Evolutionary conservation across 139 green algal species (phyloP), one percentile per base, ranked within the genome.

Genomic region (Chlorella sp.): DNA sequence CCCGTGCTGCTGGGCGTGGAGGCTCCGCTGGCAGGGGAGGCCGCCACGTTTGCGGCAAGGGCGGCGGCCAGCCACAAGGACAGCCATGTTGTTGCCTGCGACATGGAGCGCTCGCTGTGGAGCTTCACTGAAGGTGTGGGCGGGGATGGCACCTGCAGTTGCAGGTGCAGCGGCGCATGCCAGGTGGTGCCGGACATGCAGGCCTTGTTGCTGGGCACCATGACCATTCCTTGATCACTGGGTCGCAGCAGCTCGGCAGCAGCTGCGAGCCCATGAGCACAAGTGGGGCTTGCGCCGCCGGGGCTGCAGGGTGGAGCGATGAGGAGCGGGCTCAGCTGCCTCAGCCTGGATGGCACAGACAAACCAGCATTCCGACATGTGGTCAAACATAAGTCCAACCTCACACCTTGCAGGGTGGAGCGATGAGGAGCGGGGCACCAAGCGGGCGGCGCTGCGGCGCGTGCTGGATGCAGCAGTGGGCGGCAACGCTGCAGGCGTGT

Each of bases 71-170:
- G 81, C 0, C 93, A 96, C 81, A 84, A 87, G 26, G 93, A 95
- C 90, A 80, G 46, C 40, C 64, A 70, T 0, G 91, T 94, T 1
- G 91, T 97, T 51, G 65, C 89, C 26, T 88, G 88, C 32, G 95
- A 98, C 84, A 92, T 98, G 64, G 90, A 89, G 36, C 84, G 94
- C 26, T 97, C 95, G 40, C 80, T 98, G 73, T 96, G 92, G 90
- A 83, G 77, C 17, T 95, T 92, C 76, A 94, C 93, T 28, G 82
- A 90, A 78, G 90, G 87, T 84, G 87, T n/a, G 58, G 74, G 24
- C 6, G 8, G 22, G 17, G 5, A 36, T 19, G 20, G 22, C 51
- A 8, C 20, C 41, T 76, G 40, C 38, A n/a, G n/a, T n/a, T n/a
- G n/a, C n/a, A n/a, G n/a, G n/a, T n/a, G n/a, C n/a, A n/a, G n/a